Conservation (phyloP, 257 asterid species). For the Euphrasia confusa region DNA sequence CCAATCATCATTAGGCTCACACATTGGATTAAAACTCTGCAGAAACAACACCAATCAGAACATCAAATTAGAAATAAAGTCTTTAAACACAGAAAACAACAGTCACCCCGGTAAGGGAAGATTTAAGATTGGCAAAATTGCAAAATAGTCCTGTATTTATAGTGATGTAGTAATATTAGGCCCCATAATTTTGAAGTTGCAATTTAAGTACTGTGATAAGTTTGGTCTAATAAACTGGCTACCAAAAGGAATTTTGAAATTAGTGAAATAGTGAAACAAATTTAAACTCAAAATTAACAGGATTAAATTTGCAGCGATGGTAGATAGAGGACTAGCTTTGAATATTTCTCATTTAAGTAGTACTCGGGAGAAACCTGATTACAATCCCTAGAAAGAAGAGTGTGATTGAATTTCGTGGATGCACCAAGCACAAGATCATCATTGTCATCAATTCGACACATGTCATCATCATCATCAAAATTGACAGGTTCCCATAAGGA, state of each 20-base stretch:
- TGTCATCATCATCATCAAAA: constrained; percentile 82
- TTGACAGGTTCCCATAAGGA: constrained; percentile 66
- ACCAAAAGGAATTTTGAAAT: too few species aligned
- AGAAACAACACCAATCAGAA: constrained; percentile 18
- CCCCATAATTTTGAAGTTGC: too few species aligned
- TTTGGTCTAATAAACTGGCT: too few species aligned
- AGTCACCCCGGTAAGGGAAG: neutral
- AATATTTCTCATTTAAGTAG: constrained; percentile 12
- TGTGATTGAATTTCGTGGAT: constrained; percentile 44
- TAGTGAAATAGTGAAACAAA: too few species aligned
- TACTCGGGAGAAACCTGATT: constrained; percentile 55
- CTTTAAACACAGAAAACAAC: constrained; percentile 10
- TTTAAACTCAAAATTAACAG: too few species aligned
- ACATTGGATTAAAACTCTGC: constrained; percentile 92
- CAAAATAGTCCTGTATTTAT: too few species aligned
- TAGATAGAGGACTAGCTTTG: neutral
- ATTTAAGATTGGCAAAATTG: too few species aligned
- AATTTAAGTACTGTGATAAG: too few species aligned
- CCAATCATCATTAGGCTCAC: constrained; percentile 84
- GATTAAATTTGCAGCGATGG: too few species aligned
- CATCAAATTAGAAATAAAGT: constrained; percentile 18
- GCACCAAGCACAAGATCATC: constrained; percentile 62
- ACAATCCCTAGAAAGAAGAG: constrained; percentile 46
- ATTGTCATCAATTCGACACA: constrained; percentile 72
- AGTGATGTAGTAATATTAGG: too few species aligned